phyloP scores from a whole-genome alignment of 2,329 filamentous ascomycete species.

The Neodidymelliopsis sp. region DNA sequence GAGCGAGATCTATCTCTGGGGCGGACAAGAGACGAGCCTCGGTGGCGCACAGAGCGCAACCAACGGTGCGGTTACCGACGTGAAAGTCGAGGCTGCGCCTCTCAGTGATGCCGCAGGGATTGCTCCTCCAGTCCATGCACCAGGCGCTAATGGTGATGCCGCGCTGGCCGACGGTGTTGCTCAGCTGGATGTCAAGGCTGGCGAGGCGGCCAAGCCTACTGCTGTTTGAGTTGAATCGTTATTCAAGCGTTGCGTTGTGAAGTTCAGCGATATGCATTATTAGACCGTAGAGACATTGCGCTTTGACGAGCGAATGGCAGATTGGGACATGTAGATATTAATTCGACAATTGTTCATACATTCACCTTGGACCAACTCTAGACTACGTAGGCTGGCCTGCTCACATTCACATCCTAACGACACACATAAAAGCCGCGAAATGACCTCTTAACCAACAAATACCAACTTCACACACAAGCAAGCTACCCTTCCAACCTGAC shows the following conservation, averaged over 20 bases:
- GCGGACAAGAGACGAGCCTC: constrained; percentile 57
- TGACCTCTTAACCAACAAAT: too few species aligned
- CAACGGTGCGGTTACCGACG: not conserved
- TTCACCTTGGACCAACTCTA: too few species aligned
- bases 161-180: constrained; percentile 31
- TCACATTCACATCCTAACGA: too few species aligned
- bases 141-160: constrained; percentile 6
- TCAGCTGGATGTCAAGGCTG: constrained; percentile 34
- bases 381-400: too few species aligned
- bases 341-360: too few species aligned
- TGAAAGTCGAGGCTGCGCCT: constrained; percentile 9
- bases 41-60: not conserved
- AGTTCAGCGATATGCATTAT: not conserved
- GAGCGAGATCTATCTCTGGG: constrained; percentile 85
- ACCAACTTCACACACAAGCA: too few species aligned
- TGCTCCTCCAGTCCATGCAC: constrained; percentile 10
- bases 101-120: constrained; percentile 1
- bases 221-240: not conserved
- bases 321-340: too few species aligned
- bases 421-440: too few species aligned
- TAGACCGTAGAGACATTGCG: too few species aligned
- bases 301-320: too few species aligned
- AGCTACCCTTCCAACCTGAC: too few species aligned
- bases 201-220: constrained; percentile 26
- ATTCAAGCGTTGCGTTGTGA: not conserved